Evolutionary conservation across 805 yeast species (phyloP).

Genomic region (Blastobotrys muscicola): DNA sequence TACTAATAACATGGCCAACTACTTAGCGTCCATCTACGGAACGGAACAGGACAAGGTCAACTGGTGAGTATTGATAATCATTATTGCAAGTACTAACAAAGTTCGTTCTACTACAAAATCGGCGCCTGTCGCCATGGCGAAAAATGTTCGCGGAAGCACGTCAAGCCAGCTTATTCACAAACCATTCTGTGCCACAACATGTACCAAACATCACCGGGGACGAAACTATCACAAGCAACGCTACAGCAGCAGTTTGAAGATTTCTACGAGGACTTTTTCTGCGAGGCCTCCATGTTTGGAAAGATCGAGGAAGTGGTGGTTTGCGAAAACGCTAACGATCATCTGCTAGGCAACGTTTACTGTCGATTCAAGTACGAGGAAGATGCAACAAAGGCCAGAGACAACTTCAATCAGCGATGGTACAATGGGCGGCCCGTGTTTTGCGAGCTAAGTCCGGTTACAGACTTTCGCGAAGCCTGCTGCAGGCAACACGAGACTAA

Average conservation of each 20-base stretch:
- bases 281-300: slow-evolving; percentile 45
- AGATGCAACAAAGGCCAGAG: slow-evolving; percentile 52
- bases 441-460: slow-evolving; percentile 70
- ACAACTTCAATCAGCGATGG: slow-evolving; percentile 70
- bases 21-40: slow-evolving; percentile 28
- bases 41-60: slow-evolving; percentile 31
- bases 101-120: slow-evolving; percentile 57
- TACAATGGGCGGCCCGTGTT: slow-evolving; percentile 68
- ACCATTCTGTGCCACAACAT: slow-evolving; percentile 59
- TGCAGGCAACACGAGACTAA: slow-evolving; percentile 62
- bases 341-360: slow-evolving; percentile 80
- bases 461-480: slow-evolving; percentile 56
- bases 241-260: slow-evolving; percentile 44
- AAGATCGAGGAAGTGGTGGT: slow-evolving; percentile 55
- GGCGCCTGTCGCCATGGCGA: slow-evolving; percentile 95
- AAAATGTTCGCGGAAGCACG: slow-evolving; percentile 64
- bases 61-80: slow-evolving; percentile 20
- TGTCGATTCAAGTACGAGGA: slow-evolving; percentile 46
- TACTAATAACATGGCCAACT: slow-evolving; percentile 23
- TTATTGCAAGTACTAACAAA: slow-evolving; percentile 4
- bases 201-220: slow-evolving; percentile 39
- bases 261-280: slow-evolving; percentile 63
- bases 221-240: slow-evolving; percentile 26
- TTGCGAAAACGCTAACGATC: slow-evolving; percentile 69
- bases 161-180: slow-evolving; percentile 52